A percentile compares a stretch with the other conserved stretches of the same genome.
Conservation (phyloP, 495 filamentous ascomycete genomes). For the Penicillium bialowiezense region DNA sequence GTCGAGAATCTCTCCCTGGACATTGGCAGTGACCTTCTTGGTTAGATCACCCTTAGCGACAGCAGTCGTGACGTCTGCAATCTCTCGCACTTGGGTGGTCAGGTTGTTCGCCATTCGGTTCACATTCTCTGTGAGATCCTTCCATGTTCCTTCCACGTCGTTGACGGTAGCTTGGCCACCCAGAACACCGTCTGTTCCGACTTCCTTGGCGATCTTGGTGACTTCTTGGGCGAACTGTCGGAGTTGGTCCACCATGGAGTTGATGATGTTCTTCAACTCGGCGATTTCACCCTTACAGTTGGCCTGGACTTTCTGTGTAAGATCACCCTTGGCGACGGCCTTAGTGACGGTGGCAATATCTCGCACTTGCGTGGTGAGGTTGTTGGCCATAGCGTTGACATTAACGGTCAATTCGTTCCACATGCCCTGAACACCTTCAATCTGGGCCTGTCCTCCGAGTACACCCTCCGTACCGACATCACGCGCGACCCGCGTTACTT, state of each 20-base stretch:
- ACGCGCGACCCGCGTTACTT: conserved; percentile 93
- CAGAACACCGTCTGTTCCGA: conserved; percentile 93
- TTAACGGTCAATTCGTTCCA: conserved; percentile 99
- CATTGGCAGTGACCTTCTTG: conserved; percentile 94
- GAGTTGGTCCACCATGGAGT: conserved; percentile 97
- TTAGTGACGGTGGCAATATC: conserved; percentile 99
- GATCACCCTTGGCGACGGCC: conserved; percentile 90
- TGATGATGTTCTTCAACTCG: conserved; percentile 95
- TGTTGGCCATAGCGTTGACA: conserved; percentile 98
- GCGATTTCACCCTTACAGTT: conserved; percentile 96
- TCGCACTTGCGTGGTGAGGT: conserved; percentile 94
- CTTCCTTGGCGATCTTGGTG: conserved; percentile 94
- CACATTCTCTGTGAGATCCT: conserved; percentile 94
- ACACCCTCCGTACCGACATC: conserved; percentile 98
- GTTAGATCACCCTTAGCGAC: conserved; percentile 93
- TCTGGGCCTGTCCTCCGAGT: conserved; percentile 93
- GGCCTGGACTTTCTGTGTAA: conserved; percentile 95
- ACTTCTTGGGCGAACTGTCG: conserved; percentile 97
- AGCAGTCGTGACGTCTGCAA: conserved; percentile 95
- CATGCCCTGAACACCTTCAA: conserved; percentile 79
- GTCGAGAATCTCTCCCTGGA: conserved; percentile 91
- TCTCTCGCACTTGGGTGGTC: conserved; percentile 97
- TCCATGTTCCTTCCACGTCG: conserved; percentile 97
- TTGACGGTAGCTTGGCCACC: conserved; percentile 96
- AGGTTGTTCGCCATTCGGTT: conserved; percentile 99